Percentiles rank a stretch among this genome's conserved stretches.
These are phyloP conservation scores for Leishmania amazonensis DNA, from an alignment of 208 protist genomes.

Conservation along the genomic window DNA sequence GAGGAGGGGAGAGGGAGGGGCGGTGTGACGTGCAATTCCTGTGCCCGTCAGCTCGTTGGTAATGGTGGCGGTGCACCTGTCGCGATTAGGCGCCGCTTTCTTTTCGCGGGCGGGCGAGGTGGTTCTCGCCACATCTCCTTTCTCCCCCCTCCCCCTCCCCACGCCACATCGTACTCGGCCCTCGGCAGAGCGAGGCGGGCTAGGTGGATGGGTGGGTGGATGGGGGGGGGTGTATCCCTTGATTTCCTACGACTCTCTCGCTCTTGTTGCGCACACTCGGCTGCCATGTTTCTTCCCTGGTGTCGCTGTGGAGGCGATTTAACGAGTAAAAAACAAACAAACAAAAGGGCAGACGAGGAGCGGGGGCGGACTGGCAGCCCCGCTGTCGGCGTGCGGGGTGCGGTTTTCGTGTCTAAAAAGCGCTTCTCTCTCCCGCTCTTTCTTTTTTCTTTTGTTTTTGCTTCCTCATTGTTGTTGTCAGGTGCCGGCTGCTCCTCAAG, in stretches of 20 bases:
- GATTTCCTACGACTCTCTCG: not conserved
- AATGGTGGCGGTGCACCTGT: not conserved
- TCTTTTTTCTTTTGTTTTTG: not conserved
- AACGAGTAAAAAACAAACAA: not conserved
- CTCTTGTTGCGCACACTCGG: not conserved
- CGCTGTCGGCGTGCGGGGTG: not conserved
- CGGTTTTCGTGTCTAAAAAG: too few species aligned
- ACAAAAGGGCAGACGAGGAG: too few species aligned
- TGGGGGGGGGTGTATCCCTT: not conserved
- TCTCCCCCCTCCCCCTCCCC: not conserved
- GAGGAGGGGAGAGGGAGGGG: not conserved
- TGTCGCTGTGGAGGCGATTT: not conserved
- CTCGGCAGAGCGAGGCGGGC: not conserved
- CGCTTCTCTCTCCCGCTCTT: not conserved
- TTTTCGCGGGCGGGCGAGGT: not conserved
- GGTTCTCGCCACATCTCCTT: not conserved
- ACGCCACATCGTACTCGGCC: not conserved
- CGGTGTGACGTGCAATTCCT: not conserved
- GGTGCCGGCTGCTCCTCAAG: not conserved
- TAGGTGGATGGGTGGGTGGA: not conserved
- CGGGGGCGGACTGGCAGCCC: not conserved
- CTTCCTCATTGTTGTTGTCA: not conserved
- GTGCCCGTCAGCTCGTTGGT: not conserved
- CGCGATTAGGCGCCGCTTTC: not conserved
- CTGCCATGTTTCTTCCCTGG: too few species aligned